phyloP scores from a whole-genome alignment of 805 yeast species.

The Debaryomyces hansenii region DNA sequence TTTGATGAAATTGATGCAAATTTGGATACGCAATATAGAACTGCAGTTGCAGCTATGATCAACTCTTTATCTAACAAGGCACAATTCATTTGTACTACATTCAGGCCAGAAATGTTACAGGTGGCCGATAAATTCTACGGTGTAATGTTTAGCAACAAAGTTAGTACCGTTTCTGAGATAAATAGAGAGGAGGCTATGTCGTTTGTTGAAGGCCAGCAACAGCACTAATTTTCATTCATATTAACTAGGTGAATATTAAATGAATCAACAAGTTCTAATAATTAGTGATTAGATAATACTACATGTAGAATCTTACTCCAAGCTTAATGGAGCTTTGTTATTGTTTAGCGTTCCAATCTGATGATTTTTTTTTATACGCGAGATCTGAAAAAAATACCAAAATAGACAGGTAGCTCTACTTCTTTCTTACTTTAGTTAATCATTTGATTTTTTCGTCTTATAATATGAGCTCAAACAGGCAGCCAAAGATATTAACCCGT shows the following conservation, averaged over 20 bases:
- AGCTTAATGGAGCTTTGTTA: no score
- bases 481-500: conserved; percentile 17
- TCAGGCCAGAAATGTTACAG: conserved; percentile 87
- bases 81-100: conserved; percentile 95
- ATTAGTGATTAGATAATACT: no score
- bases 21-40: conserved; percentile 86
- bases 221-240: conserved; percentile 3
- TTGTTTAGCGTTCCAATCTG: no score
- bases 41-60: conserved; percentile 79
- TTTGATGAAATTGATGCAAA: conserved; percentile 98
- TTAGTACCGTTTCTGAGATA: conserved; percentile 74
- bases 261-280: no score
- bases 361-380: neutral
- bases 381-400: neutral
- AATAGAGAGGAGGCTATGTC: conserved; percentile 69
- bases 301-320: no score
- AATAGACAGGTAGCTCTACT: neutral
- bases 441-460: no score
- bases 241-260: no score
- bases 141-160: conserved; percentile 78
- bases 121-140: conserved; percentile 88
- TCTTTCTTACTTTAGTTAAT: neutral
- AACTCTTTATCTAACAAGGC: conserved; percentile 63
- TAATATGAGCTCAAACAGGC: neutral
- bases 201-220: conserved; percentile 74